These are phyloP conservation scores for Brasilioporus rufonigricans DNA, from an alignment of 768 basidiomycete genomes.

Conservation along the genomic window DNA sequence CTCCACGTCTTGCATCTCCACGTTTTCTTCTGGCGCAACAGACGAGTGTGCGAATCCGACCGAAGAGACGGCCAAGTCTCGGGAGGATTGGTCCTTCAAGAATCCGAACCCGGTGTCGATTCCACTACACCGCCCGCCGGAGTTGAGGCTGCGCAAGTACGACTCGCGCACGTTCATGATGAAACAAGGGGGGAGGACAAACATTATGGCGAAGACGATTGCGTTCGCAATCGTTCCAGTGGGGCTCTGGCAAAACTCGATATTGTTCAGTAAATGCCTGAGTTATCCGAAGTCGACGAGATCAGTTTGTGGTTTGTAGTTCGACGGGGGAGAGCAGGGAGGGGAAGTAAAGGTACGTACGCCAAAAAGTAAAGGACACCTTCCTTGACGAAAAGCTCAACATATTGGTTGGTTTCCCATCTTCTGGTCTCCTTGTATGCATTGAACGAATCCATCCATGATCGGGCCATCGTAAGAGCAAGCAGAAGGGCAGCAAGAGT, in stretches of 20 bases:
- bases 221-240: background rate
- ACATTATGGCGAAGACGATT: background rate
- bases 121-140: background rate
- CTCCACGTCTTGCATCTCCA: background rate
- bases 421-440: conserved; percentile 6
- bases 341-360: conserved; percentile 9
- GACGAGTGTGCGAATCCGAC: background rate
- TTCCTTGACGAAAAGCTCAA: conserved; percentile 13
- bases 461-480: background rate
- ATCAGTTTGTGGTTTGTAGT: background rate
- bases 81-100: background rate
- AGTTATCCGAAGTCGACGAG: background rate
- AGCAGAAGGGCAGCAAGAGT: conserved; percentile 13
- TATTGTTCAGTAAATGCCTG: conserved; percentile 14
- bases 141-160: background rate
- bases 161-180: conserved; percentile 17
- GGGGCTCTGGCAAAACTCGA: background rate
- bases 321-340: background rate
- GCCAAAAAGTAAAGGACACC: conserved; percentile 17
- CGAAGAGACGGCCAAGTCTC: background rate
- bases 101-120: background rate
- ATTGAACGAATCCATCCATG: conserved; percentile 7
- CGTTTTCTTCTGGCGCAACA: background rate
- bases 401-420: conserved; percentile 14
- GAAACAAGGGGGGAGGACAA: conserved; percentile 17